Conservation (phyloP, 257 asterid species). For the Gentiana dahurica region DNA sequence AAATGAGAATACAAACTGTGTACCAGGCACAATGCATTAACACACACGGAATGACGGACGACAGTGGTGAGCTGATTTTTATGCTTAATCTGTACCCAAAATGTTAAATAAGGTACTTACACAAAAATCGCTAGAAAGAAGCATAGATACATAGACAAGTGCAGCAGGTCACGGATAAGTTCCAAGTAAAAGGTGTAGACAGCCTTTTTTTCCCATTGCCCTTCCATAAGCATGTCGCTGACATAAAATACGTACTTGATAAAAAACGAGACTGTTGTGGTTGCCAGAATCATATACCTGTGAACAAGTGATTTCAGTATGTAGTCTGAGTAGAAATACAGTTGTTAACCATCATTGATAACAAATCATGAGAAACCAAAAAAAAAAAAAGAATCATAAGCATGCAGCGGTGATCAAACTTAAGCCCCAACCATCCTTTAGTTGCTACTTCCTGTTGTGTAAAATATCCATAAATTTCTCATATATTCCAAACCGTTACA, state of each 20-base stretch:
- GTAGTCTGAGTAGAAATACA: neutral
- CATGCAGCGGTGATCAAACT: neutral
- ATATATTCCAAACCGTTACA: no score
- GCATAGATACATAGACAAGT: slow-evolving; percentile 90
- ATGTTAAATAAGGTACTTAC: slow-evolving; percentile 41
- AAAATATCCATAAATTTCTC: no score
- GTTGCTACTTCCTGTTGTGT: no score
- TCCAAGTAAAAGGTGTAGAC: slow-evolving; percentile 94
- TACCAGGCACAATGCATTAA: neutral
- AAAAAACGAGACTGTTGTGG: slow-evolving; percentile 72
- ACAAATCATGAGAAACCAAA: no score
- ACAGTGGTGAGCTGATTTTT: no score
- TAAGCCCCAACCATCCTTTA: neutral
- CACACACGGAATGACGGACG: no score
- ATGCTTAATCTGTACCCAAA: neutral
- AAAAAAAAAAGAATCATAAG: neutral
- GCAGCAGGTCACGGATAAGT: slow-evolving; percentile 80
- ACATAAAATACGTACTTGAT: slow-evolving; percentile 76
- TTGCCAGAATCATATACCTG: slow-evolving; percentile 93
- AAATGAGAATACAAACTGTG: neutral
- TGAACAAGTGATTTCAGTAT: slow-evolving; percentile 4
- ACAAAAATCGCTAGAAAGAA: slow-evolving; percentile 91
- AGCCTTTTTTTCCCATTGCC: slow-evolving; percentile 97
- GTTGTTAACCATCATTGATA: no score
- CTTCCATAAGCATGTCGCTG: slow-evolving; percentile 94